A percentile compares a stretch with the other conserved stretches of the same genome.
These are phyloP conservation scores for Daldinia caldariorum DNA, from an alignment of 495 filamentous ascomycete species.

Conservation along the genomic window DNA sequence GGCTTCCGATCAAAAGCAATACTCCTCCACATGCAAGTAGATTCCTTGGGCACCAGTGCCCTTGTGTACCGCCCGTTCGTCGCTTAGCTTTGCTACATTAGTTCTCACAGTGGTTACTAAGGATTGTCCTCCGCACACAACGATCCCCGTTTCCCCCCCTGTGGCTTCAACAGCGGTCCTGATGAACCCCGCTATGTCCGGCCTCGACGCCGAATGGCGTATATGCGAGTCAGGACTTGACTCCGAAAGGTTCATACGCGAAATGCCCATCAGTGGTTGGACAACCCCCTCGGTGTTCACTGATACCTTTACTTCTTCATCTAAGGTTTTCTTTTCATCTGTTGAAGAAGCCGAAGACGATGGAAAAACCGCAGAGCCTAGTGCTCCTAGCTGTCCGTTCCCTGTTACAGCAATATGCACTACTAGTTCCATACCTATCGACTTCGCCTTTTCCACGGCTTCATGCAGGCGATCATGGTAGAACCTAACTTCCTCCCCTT, in stretches of 20 bases:
- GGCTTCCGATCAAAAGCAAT: conserved; percentile 49
- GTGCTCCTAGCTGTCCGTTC: conserved; percentile 37
- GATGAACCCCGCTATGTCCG: conserved; percentile 58
- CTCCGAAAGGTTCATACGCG: conserved; percentile 45
- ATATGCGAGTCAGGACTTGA: conserved; percentile 54
- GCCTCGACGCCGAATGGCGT: conserved; percentile 51
- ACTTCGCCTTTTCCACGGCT: conserved; percentile 63
- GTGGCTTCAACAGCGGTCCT: conserved; percentile 72
- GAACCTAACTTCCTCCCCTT: conserved; percentile 72
- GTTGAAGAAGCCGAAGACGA: conserved; percentile 23
- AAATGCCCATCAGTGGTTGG: conserved; percentile 29
- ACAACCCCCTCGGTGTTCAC: conserved; percentile 28
- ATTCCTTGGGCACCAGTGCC: conserved; percentile 87
- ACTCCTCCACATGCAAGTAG: conserved; percentile 62
- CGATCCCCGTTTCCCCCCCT: conserved; percentile 82
- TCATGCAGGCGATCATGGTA: conserved; percentile 70
- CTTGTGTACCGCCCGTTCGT: conserved; percentile 90
- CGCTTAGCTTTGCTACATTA: conserved; percentile 74
- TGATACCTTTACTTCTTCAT: conserved; percentile 43
- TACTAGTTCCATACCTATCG: conserved; percentile 56
- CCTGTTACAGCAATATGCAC: conserved; percentile 68
- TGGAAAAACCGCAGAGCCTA: conserved; percentile 6
- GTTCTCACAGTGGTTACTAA: conserved; percentile 72
- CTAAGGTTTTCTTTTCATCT: conserved; percentile 41
- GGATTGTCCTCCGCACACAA: conserved; percentile 79